phyloP scores from a whole-genome alignment of 495 filamentous ascomycete species.

The Penicillium cinerascens region DNA sequence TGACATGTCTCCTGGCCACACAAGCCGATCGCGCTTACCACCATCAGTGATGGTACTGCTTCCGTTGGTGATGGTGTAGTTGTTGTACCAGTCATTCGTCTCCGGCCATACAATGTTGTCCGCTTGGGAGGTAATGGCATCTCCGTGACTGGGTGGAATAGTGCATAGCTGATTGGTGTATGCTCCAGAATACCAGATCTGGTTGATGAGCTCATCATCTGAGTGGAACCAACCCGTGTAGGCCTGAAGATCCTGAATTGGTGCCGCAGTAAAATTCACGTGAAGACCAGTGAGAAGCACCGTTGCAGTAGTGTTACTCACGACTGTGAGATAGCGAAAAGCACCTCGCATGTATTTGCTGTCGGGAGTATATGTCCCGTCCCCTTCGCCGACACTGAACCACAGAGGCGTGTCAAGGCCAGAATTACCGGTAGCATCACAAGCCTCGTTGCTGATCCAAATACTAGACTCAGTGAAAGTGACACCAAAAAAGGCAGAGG shows the following conservation, averaged over 20 bases:
- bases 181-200: slow-evolving; percentile 62
- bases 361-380: slow-evolving; percentile 31
- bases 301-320: slow-evolving; percentile 21
- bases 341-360: slow-evolving; percentile 36
- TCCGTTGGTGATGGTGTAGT: slow-evolving; percentile 44
- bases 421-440: slow-evolving; percentile 41
- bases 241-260: slow-evolving; percentile 48
- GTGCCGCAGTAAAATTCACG: slow-evolving; percentile 32
- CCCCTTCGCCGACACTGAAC: slow-evolving; percentile 24
- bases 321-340: slow-evolving; percentile 43
- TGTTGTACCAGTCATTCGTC: slow-evolving; percentile 28
- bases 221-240: slow-evolving; percentile 60
- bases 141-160: slow-evolving; percentile 47
- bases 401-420: slow-evolving; percentile 40
- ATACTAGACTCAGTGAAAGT: slow-evolving; percentile 42
- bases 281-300: slow-evolving; percentile 14
- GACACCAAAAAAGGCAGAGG: slow-evolving; percentile 37
- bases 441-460: slow-evolving; percentile 37
- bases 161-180: slow-evolving; percentile 58
- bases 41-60: slow-evolving; percentile 50
- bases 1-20: slow-evolving; percentile 59
- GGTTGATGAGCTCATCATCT: slow-evolving; percentile 53
- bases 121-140: slow-evolving; percentile 27
- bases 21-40: slow-evolving; percentile 53
- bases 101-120: slow-evolving; percentile 18